Conservation (phyloP, 768 basidiomycete species). For the Russula ochroleuca region DNA sequence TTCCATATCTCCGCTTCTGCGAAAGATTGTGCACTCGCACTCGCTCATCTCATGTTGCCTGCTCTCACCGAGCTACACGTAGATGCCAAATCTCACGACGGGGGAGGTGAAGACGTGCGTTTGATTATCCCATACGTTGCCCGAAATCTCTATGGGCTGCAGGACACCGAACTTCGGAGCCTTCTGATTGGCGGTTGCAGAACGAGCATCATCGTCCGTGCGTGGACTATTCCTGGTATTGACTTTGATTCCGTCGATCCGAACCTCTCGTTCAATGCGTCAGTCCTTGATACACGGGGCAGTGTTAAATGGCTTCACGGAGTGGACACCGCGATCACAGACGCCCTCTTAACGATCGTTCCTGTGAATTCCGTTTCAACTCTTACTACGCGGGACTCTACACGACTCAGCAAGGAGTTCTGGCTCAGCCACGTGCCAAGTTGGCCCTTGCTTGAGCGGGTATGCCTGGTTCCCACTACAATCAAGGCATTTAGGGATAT, state of each 20-base stretch:
- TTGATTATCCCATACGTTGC: background rate
- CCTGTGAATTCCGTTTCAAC: background rate
- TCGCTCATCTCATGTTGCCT: conserved; percentile 16
- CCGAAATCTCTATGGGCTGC: background rate
- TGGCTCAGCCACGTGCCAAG: background rate
- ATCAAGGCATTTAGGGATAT: background rate
- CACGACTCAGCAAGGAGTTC: background rate
- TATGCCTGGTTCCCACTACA: background rate
- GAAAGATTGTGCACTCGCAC: background rate
- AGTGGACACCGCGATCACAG: background rate
- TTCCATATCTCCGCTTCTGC: background rate
- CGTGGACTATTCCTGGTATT: conserved; percentile 5
- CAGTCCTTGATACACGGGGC: too few species aligned
- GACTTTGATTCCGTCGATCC: background rate
- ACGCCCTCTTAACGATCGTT: background rate
- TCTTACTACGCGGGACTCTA: background rate
- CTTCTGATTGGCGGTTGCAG: background rate
- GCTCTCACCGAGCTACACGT: background rate
- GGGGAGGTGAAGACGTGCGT: background rate
- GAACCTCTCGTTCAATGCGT: too few species aligned
- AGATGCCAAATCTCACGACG: background rate
- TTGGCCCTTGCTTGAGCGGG: background rate
- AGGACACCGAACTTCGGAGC: conserved; percentile 11
- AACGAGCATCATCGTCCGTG: background rate
- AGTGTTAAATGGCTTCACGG: too few species aligned